Evolutionary conservation across 352 stramenopile species (phyloP), one percentile per base, ranked within the genome.

Genomic region (Phytophthora pluvialis): DNA sequence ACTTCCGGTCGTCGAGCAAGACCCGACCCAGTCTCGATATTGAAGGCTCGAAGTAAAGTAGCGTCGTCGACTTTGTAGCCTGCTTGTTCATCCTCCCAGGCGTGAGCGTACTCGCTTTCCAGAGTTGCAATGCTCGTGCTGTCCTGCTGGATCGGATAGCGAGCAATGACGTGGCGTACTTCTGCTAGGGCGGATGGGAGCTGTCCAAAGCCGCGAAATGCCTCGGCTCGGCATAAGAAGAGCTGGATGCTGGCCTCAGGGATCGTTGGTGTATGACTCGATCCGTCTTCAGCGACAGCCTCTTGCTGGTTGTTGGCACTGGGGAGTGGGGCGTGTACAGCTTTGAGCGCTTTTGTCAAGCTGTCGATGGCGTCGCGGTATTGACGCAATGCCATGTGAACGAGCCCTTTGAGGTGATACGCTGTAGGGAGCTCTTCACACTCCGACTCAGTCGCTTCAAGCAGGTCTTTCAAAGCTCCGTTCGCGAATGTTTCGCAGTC

Each of bases 1-100:
- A 90, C 75, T 51, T 86, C 69, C 0, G 81, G 75, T 9, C 78
- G 62, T 6, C 81, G 69, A 16, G 72, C 35, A 3, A 88, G 68
- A 3, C 81, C 81, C 5, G 70, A 79, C 9, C 45, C 28, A 8
- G 21, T 3, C 11, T 67, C 73, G 4, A 88, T 75, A 42, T 90
- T 73, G n/a, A 86, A 90, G 7, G 76, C 64, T 8, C 81, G 74
- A 43, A 80, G 73, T 18, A 86, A 39, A 16, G 65, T 60, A 13
- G 80, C 60, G 36, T 80, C 62, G 50, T 90, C 81, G 3, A 90
- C 68, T 35, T 80, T 76, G 49, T 76, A 88, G 38, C 80, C 69
- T 21, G 44, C 33, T 56, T 86, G 67, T 28, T 81, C 75, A 16
- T 52, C 55, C 32, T 77, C 74, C 81, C 78, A 86, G 9, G 63